Base-by-base conservation (phyloP, 306 rosid genomes). In the Erythrophleum fordii region DNA sequence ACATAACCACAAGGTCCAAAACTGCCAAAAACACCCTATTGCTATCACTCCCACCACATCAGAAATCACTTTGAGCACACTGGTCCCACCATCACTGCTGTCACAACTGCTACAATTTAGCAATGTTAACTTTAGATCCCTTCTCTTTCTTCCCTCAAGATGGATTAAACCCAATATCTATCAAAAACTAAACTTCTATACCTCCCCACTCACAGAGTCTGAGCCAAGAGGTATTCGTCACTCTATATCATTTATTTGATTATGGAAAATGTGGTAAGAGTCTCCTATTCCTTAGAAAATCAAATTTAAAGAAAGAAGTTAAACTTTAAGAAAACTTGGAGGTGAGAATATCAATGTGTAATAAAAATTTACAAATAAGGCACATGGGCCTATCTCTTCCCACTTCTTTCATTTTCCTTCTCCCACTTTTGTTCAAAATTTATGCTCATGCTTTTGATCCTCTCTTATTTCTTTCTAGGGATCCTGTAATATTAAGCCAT, bases 11-110 rank as follows among this genome's bases (percentile, higher is more conserved):
- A 14, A 13, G 53, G 13, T 48, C n/a, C 34, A 31, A 31, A 14
- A 14, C 65, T 14, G n/a, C 55, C 17, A 77, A 77, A 29, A 62
- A 29, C 34, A 64, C 80, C 72, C 25, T 31, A 16, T 4, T 29
- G 17, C 8, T 58, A 55, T 62, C 6, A 7, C 3, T 31, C 34
- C 34, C 34, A 31, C 34, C 49, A 45, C 49, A 45, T 45, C 16
- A 45, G 49, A 11, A 11, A 11, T 11, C 16, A 45, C 4, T 0
- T 12, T 45, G 49, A 45, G 49, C 56, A 49, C 16, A 49, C 28
- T 53, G 12, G 28, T 10, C 60, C 60, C 13, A 53, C 28, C 60
- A 53, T 53, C 28, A 53, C 28, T 53, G 14, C 29, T 22, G 20
- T 52, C 26, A 7, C 26, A 52, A 8, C 12, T 52, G n/a, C 59